Evolutionary conservation across 208 protist genomes (phyloP).

Genomic region (Acanthamoeba rhysodes): DNA sequence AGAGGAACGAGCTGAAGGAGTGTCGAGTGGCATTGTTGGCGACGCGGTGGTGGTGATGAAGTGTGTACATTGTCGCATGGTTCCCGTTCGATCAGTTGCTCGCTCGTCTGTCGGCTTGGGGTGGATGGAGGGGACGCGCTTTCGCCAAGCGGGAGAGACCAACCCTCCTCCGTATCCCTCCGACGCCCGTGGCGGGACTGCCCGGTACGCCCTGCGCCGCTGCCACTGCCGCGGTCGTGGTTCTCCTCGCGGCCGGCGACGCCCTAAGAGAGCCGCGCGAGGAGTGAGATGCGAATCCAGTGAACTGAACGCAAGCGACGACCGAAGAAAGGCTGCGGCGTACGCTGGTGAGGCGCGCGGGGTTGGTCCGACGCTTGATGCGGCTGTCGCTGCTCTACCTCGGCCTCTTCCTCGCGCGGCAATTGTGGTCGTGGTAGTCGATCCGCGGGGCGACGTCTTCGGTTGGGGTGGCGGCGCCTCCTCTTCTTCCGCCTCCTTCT

Average conservation of each 20-base stretch:
- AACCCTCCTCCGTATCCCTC: not conserved
- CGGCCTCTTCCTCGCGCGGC: not conserved
- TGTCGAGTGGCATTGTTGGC: not conserved
- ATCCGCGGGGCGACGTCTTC: not conserved
- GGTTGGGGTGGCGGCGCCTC: not conserved
- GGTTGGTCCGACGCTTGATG: too few species aligned
- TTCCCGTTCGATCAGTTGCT: not conserved
- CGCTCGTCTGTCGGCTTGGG: not conserved
- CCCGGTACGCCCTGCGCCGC: not conserved
- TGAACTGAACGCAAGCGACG: too few species aligned
- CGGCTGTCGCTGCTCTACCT: not conserved
- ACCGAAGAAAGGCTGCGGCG: too few species aligned
- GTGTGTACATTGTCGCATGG: not conserved
- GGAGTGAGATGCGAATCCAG: too few species aligned
- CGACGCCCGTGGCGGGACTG: not conserved
- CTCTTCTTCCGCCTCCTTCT: not conserved
- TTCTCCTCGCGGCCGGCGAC: not conserved
- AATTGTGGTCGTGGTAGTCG: not conserved
- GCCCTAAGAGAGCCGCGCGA: too few species aligned
- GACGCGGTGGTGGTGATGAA: too few species aligned
- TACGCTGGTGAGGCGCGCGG: too few species aligned
- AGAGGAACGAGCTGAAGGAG: not conserved
- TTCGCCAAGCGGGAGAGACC: not conserved
- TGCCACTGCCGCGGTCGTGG: not conserved
- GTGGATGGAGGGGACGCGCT: not conserved